Base-by-base conservation (phyloP, 192 early-diverging fungal species). In the Entrophospora sp. region DNA sequence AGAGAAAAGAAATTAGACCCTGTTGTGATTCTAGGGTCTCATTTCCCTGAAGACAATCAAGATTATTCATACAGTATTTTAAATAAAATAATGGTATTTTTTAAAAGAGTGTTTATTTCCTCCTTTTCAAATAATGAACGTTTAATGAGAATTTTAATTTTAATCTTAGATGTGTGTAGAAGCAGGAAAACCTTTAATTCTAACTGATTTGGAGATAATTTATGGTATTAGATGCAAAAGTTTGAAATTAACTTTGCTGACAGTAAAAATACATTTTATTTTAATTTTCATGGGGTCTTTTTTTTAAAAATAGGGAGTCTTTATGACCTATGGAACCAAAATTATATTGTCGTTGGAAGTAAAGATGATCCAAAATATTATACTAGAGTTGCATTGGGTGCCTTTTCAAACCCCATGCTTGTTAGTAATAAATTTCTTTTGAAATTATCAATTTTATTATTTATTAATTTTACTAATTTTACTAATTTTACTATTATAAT, bases 311-410 rank as follows among this genome's bases (percentile, higher is more conserved):
- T 28, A 67, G 66, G 66, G 18, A 59, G 55, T 46, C 40, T 67
- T 14, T 67, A 67, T 43, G 66, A 67, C 32, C 37, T 67, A 28
- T 67, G 66, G 66, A 67, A 67, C 30, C 66, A 67, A 30, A 67
- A 67, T 59, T 67, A 67, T 32, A 67, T 59, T 16, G 13, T 30
- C 27, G 48, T 22, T 28, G 53, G 51, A 35, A 55, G 37, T 37
- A 32, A 55, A 66, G 61, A 66, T 7, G 36, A 66, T 66, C 48
- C 40, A 18, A 66, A 66, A 31, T 48, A 66, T 30, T 66, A 53
- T 37, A 66, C 64, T 9, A 14, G 48, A 44, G 61, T 66, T 36
- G 57, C 53, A 7, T 24, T 57, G 5, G 66, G 66, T 1, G 66
- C 53, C 30, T 67, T 46, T 30, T 25, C 66, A 8, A 67, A 67